A percentile compares a stretch with the other conserved stretches of the same genome.
Conservation (phyloP, 805 yeast genomes). For the Schizosaccharomyces lindneri region DNA sequence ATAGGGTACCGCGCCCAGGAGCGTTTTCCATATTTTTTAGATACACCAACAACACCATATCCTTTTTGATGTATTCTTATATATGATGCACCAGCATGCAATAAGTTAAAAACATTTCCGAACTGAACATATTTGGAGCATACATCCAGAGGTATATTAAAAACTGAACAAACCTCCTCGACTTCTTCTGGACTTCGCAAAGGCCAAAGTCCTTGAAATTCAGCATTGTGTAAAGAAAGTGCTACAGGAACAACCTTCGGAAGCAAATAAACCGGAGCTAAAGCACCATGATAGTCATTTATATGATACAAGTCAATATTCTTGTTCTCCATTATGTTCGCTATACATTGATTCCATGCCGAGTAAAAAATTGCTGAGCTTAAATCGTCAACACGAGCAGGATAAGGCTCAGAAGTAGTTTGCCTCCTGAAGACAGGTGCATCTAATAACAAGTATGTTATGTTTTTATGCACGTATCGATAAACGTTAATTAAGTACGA, state of each 20-base stretch:
- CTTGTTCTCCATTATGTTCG: background rate
- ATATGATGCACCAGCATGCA: conserved; percentile 1
- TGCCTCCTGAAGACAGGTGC: conserved; percentile 3
- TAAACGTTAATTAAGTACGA: background rate
- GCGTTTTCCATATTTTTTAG: conserved; percentile 1
- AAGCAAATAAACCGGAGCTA: background rate
- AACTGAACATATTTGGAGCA: conserved; percentile 1
- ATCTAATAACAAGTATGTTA: conserved; percentile 1
- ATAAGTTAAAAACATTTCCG: background rate
- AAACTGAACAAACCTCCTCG: conserved; percentile 1
- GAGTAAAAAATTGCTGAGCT: conserved; percentile 2
- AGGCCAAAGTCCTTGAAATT: conserved; percentile 2
- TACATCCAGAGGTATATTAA: background rate
- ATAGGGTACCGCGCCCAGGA: conserved; percentile 1
- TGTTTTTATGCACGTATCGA: background rate
- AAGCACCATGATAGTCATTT: conserved; percentile 1
- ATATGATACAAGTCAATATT: background rate
- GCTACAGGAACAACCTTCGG: background rate
- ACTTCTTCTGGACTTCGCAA: background rate
- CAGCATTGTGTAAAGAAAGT: conserved; percentile 1
- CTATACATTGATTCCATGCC: conserved; percentile 3
- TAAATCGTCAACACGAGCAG: conserved; percentile 1
- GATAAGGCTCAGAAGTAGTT: background rate
- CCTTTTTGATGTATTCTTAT: conserved; percentile 1
- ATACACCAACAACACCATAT: conserved; percentile 2